Evolutionary conservation across 2,329 filamentous ascomycete species (phyloP).

Genomic region (Scortechinia acanthostroma): DNA sequence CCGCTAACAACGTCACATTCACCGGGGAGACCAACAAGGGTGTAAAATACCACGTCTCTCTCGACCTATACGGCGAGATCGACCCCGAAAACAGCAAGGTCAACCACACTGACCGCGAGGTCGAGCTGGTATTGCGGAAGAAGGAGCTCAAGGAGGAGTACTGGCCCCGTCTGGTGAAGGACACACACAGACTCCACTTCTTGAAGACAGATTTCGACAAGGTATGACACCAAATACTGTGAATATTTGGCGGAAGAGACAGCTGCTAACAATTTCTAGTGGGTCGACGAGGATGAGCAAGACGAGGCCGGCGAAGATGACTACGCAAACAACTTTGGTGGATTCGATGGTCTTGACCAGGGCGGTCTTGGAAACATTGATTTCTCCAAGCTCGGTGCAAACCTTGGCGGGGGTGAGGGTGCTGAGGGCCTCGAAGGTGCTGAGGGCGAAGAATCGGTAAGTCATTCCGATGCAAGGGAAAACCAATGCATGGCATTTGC

Average conservation of each 20-base stretch:
- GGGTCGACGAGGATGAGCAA: slow-evolving; percentile 98
- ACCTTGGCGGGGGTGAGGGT: slow-evolving; percentile 9
- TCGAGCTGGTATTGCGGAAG: slow-evolving; percentile 90
- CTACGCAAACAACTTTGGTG: slow-evolving; percentile 2
- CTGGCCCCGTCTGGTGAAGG: slow-evolving; percentile 94
- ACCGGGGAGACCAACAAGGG: slow-evolving; percentile 75
- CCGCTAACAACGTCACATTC: slow-evolving; percentile 59
- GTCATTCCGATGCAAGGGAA: no score
- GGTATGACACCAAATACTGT: slow-evolving; percentile 15
- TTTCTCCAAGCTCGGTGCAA: slow-evolving; percentile 38
- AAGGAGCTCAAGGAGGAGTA: slow-evolving; percentile 91
- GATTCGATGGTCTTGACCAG: background rate
- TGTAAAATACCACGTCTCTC: slow-evolving; percentile 79
- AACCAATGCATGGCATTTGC: no score
- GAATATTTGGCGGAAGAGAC: background rate
- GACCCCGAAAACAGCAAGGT: slow-evolving; percentile 77
- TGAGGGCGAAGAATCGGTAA: slow-evolving; percentile 53
- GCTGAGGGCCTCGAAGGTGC: slow-evolving; percentile 35
- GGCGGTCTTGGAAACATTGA: slow-evolving; percentile 1
- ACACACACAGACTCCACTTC: slow-evolving; percentile 82
- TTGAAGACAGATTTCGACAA: slow-evolving; percentile 98
- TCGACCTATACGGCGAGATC: slow-evolving; percentile 87
- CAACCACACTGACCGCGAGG: slow-evolving; percentile 79
- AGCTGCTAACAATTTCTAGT: slow-evolving; percentile 21
- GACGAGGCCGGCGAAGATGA: slow-evolving; percentile 73